phyloP scores from a whole-genome alignment of 2,329 filamentous ascomycete genomes.

The Ophiobolus disseminans region DNA sequence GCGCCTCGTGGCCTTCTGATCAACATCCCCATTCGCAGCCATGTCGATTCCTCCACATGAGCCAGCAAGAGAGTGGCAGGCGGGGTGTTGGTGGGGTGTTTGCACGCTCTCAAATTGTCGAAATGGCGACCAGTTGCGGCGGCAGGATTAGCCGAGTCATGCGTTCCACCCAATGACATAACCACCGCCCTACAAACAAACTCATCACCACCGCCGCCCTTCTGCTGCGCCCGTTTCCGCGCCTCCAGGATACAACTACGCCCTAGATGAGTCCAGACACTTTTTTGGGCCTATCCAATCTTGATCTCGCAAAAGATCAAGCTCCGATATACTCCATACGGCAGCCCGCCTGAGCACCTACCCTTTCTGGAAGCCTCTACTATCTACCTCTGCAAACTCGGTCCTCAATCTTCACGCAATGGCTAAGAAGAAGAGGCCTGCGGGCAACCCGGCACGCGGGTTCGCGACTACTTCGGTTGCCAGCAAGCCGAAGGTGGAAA shows the following conservation, averaged over 20 bases:
- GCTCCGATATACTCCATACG: constrained; percentile 47
- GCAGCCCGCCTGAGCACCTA: constrained; percentile 26
- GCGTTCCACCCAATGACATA: constrained; percentile 22
- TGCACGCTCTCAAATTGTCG: constrained; percentile 32
- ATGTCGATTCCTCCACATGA: constrained; percentile 45
- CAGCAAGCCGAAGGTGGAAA: constrained; percentile 71
- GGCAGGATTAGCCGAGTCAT: constrained; percentile 33
- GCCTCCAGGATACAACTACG: constrained; percentile 18
- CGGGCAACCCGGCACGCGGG: constrained; percentile 84
- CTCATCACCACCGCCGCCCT: constrained; percentile 9
- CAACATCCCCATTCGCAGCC: constrained; percentile 47
- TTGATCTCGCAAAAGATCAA: constrained; percentile 46
- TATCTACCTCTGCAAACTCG: constrained; percentile 2
- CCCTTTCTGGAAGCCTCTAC: constrained; percentile 19
- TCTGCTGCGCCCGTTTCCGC: constrained; percentile 2
- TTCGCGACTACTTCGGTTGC: constrained; percentile 94
- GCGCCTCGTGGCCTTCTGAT: constrained; percentile 40
- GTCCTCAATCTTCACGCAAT: constrained; percentile 53
- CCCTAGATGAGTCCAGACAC: constrained; percentile 43
- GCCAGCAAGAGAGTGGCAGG: constrained; percentile 24
- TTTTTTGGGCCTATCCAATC: constrained; percentile 33
- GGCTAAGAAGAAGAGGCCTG: constrained; percentile 94
- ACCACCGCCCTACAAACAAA: constrained; percentile 5
- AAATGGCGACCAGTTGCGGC: constrained; percentile 21
- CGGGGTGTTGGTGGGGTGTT: constrained; percentile 37